A percentile compares a stretch with the other conserved stretches of the same genome.
These are phyloP conservation scores for Lodderomyces beijingensis DNA, from an alignment of 1,139 yeast species.

Conservation along the genomic window DNA sequence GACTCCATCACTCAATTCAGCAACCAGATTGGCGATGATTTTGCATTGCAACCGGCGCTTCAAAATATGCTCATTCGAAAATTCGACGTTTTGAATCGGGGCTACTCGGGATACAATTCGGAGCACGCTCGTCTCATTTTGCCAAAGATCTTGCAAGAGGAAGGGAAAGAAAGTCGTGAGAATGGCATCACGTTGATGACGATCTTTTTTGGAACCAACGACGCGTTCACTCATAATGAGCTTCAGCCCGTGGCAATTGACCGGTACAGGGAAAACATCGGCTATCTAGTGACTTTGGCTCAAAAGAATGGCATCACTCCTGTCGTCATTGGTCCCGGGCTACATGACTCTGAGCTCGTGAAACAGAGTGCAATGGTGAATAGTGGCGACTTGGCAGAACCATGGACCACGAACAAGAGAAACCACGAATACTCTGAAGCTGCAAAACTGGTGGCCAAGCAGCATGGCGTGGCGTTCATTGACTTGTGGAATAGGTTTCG, in stretches of 20 bases:
- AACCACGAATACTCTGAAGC: conserved; percentile 49
- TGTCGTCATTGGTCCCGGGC: conserved; percentile 62
- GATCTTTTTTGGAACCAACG: conserved; percentile 76
- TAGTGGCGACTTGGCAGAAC: too few relatives aligned
- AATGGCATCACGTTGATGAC: conserved; percentile 42
- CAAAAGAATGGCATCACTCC: conserved; percentile 38
- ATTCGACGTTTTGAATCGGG: conserved; percentile 55
- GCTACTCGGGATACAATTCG: conserved; percentile 60
- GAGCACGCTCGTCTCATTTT: conserved; percentile 45
- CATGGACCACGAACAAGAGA: conserved; percentile 18
- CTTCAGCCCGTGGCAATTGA: conserved; percentile 53
- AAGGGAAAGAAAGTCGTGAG: conserved; percentile 25
- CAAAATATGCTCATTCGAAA: conserved; percentile 44
- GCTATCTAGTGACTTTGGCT: conserved; percentile 34
- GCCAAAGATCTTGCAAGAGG: conserved; percentile 44
- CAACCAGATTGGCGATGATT: conserved; percentile 33
- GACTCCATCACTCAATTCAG: conserved; percentile 65
- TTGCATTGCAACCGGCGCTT: conserved; percentile 50
- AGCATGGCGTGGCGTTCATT: conserved; percentile 46
- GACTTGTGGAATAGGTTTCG: conserved; percentile 48
- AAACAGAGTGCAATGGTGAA: conserved; percentile 11
- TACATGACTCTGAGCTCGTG: conserved; percentile 38
- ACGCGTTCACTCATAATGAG: conserved; percentile 51
- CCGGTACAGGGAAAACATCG: conserved; percentile 45
- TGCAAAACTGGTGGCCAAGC: conserved; percentile 41